phyloP scores from a whole-genome alignment of 306 rosid species.

The Acacia acuminata region DNA sequence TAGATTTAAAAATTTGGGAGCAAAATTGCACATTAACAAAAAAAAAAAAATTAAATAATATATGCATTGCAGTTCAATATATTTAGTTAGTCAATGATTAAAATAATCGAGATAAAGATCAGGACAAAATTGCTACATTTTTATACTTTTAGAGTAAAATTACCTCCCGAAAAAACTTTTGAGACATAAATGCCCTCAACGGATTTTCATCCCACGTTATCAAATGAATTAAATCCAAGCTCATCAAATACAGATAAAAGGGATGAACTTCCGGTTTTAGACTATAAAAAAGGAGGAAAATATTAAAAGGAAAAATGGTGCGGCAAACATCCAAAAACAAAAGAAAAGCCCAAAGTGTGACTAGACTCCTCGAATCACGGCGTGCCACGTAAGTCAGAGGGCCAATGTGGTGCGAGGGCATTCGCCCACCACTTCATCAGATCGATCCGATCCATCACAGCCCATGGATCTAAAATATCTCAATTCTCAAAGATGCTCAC shows the following conservation, averaged over 20 bases:
- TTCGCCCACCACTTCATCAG: background rate
- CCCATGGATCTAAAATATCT: background rate
- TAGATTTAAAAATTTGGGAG: too few species aligned
- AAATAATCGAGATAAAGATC: too few species aligned
- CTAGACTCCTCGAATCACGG: constrained; percentile 33
- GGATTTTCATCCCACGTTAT: background rate
- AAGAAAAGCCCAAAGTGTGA: constrained; percentile 32
- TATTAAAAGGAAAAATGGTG: background rate
- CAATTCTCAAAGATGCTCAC: constrained; percentile 32
- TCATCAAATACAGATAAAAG: background rate
- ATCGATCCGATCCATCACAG: background rate
- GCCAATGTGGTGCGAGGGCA: constrained; percentile 22
- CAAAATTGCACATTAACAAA: too few species aligned
- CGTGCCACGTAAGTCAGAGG: constrained; percentile 23
- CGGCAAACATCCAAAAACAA: background rate
- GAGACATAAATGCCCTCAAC: too few species aligned
- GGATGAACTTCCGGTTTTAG: background rate
- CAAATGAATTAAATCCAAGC: background rate
- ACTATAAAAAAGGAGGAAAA: background rate
- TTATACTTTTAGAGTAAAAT: too few species aligned
- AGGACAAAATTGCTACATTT: too few species aligned
- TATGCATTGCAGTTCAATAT: too few species aligned
- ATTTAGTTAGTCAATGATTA: too few species aligned
- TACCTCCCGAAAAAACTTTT: too few species aligned
- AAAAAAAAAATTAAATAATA: too few species aligned